Evolutionary conservation across 768 basidiomycete species (phyloP), one percentile per base, ranked within the genome.

Genomic region (Termitomyces sp.): DNA sequence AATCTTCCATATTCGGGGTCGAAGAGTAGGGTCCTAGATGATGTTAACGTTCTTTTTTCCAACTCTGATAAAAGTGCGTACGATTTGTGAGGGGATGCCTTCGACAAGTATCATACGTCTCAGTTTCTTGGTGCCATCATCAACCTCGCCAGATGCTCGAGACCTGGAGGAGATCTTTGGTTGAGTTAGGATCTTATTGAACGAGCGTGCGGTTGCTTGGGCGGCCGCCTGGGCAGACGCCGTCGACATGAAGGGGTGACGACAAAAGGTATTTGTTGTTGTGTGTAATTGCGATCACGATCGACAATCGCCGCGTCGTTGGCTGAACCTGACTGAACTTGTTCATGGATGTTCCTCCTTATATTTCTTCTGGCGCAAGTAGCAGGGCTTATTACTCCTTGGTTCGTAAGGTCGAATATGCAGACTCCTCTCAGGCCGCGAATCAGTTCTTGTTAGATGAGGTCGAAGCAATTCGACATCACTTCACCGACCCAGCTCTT

Each of bases 1-100:
- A 51, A 98, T 88, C 71, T 96, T 97, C 96, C 96, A 98, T 76
- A 93, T 88, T 48, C 89, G 80, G 20, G 92, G 90, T 15, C 93
- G 81, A n/a, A 94, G 73, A n/a, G 86, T 87, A 13, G 86, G 73
- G 59, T 93, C 92, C 92, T 65, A 15, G 13, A n/a, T 18, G 22
- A 11, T 20, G 23, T 53, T 36, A 45, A 33, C 18, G n/a, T 16
- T 36, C 13, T n/a, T n/a, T 13, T 3, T 10, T 33, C 38, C 12
- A 5, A 27, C n/a, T 35, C 36, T 31, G 46, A 46, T 9, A 13
- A 39, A 23, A 16, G 12, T 50, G 79, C 87, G 56, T 68, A 92
- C 94, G 39, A 77, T 74, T 41, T 80, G 71, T 13, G 89, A 89
- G 16, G 94, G 94, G 54, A 96, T 91, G 7, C 92, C 92, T 56